These are phyloP conservation scores for Gossypium schwendimanii DNA, from an alignment of 441 rosid genomes.

Conservation along the genomic window DNA sequence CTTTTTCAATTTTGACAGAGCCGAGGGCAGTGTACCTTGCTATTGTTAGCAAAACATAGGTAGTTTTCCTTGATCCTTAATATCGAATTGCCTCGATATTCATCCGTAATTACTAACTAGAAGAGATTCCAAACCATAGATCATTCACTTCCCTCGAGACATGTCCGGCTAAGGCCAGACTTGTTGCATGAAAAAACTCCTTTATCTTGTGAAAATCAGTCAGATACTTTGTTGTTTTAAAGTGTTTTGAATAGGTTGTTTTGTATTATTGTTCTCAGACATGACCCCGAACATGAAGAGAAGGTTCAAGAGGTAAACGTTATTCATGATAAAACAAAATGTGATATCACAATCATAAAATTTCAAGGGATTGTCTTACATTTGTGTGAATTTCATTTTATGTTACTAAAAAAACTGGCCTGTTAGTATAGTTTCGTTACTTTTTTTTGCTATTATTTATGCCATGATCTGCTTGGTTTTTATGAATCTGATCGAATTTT, in stretches of 20 bases:
- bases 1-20: neutral
- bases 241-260: neutral
- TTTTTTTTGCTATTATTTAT: neutral
- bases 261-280: neutral
- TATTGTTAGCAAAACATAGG: neutral
- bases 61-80: neutral
- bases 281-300: neutral
- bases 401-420: neutral
- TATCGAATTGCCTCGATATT: neutral
- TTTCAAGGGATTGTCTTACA: neutral
- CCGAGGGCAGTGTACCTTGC: neutral
- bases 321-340: neutral
- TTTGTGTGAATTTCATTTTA: neutral
- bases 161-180: neutral
- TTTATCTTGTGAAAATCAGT: neutral
- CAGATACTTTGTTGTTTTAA: neutral
- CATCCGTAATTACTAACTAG: neutral
- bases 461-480: slow-evolving; percentile 1
- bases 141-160: neutral
- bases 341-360: neutral
- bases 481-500: neutral
- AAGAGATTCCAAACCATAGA: neutral
- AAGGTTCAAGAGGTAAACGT: neutral
- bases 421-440: neutral
- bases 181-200: neutral